Conservation (phyloP, 805 yeast species). For the Kuraishia capsulata region DNA sequence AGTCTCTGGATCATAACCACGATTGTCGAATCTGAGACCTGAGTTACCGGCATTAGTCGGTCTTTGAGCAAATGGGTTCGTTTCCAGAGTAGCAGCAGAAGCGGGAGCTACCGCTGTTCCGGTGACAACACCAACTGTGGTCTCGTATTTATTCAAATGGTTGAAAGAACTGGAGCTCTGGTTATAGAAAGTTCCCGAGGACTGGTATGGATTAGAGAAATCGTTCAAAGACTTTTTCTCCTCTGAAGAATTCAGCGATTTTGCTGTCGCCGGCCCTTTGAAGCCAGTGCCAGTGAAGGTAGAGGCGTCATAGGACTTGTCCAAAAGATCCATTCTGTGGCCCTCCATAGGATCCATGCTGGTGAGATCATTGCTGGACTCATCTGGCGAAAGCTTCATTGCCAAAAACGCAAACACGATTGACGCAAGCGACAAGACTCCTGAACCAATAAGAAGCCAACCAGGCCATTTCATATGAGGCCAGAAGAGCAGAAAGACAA, state of each 20-base stretch:
- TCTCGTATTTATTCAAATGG: background rate
- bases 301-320: background rate
- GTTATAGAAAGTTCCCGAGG: constrained; percentile 5
- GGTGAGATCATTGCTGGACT: constrained; percentile 7
- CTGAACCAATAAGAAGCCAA: constrained; percentile 64
- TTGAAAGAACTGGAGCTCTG: constrained; percentile 3
- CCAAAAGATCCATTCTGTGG: constrained; percentile 1
- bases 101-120: constrained; percentile 4
- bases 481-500: constrained; percentile 46
- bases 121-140: background rate
- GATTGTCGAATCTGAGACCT: background rate
- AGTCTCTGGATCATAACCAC: too few species aligned
- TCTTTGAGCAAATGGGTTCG: background rate
- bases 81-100: background rate
- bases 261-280: background rate
- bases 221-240: constrained; percentile 9
- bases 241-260: constrained; percentile 6
- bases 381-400: background rate
- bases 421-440: constrained; percentile 43
- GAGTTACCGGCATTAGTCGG: background rate
- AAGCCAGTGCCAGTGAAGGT: constrained; percentile 2
- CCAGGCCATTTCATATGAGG: constrained; percentile 66
- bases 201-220: constrained; percentile 5
- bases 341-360: constrained; percentile 6
- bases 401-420: constrained; percentile 38